Percentiles rank a stretch among this genome's conserved stretches.
These are phyloP conservation scores for Tuber umbilicatum DNA, from an alignment of 495 filamentous ascomycete genomes.

Conservation along the genomic window DNA sequence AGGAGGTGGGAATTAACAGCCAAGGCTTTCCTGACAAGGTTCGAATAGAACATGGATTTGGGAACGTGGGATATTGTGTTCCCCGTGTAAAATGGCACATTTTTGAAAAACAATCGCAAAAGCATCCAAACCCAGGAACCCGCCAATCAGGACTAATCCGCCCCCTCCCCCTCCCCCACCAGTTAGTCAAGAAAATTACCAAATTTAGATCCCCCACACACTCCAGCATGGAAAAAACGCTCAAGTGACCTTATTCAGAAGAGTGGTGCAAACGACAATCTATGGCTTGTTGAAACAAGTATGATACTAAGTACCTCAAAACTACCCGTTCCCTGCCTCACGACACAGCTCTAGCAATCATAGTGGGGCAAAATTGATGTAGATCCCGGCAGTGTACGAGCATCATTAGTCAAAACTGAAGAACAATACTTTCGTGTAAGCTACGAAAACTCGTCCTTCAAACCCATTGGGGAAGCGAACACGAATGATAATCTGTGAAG, in stretches of 20 bases:
- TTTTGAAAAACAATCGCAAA: background rate
- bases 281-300: background rate
- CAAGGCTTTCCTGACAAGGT: background rate
- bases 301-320: background rate
- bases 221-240: background rate
- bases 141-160: background rate
- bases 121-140: background rate
- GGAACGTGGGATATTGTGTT: background rate
- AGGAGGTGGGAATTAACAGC: background rate
- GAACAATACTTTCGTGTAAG: too few relatives aligned
- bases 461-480: too few relatives aligned
- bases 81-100: background rate
- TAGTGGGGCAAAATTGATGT: background rate
- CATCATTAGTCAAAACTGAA: too few relatives aligned
- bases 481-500: too few relatives aligned
- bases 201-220: background rate
- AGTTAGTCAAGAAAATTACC: background rate
- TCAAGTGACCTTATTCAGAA: background rate
- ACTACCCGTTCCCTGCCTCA: background rate
- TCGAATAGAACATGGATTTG: background rate
- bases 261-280: background rate
- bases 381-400: background rate
- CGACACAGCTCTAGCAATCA: background rate
- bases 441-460: too few relatives aligned
- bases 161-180: too few relatives aligned